Conservation (phyloP, 139 green algal genomes). For the Coelastrella sp. region DNA sequence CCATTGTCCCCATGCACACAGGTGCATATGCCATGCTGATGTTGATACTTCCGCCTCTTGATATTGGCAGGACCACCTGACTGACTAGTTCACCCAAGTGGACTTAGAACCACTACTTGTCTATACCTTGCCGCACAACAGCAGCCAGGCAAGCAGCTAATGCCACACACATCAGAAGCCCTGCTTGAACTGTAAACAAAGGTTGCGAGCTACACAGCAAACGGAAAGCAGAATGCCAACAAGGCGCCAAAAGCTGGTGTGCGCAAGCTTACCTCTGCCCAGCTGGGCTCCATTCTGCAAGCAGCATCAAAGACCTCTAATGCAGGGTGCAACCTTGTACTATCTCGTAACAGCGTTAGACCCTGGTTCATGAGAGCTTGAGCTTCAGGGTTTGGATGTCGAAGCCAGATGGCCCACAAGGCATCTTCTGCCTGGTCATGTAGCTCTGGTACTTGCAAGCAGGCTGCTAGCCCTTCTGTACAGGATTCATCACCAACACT, state of each 20-base stretch:
- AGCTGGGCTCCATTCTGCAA: not conserved
- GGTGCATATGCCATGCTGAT: no score
- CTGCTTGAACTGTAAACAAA: no score
- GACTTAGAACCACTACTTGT: no score
- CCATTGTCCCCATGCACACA: no score
- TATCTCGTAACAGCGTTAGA: not conserved
- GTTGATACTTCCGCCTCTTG: no score
- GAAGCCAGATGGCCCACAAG: conserved; percentile 59
- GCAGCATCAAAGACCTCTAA: conserved; percentile 10
- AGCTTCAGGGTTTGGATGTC: not conserved
- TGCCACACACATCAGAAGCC: no score
- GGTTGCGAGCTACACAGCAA: no score
- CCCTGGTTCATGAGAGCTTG: conserved; percentile 61
- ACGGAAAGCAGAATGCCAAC: no score
- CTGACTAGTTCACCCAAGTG: no score
- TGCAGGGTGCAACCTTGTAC: not conserved
- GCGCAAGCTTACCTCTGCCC: not conserved
- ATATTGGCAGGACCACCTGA: no score
- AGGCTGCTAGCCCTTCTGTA: conserved; percentile 55
- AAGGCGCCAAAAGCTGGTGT: not conserved
- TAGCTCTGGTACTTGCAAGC: conserved; percentile 53
- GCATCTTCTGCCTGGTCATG: conserved; percentile 53
- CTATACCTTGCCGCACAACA: no score
- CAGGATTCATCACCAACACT: conserved; percentile 58
- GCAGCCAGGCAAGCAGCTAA: no score